Conservation (phyloP, 2,329 filamentous ascomycete species). For the Aspergillus transmontanensis region DNA sequence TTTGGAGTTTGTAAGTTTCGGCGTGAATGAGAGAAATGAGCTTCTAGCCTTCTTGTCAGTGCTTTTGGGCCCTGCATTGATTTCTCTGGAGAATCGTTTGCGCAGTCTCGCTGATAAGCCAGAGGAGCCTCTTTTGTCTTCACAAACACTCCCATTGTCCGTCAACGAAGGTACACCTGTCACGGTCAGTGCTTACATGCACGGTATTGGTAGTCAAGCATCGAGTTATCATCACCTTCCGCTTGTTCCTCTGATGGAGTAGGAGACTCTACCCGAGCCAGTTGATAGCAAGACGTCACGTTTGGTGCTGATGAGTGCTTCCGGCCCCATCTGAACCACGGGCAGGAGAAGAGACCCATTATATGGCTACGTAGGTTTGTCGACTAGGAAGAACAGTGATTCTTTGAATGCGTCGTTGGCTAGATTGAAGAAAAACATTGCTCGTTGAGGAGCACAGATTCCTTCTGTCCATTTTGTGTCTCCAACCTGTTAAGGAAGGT, state of each 20-base stretch:
- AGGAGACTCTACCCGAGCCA: not conserved
- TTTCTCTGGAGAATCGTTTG: conserved; percentile 37
- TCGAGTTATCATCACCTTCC: conserved; percentile 20
- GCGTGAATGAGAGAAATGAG: conserved; percentile 24
- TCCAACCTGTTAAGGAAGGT: not conserved
- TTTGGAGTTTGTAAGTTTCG: conserved; percentile 14
- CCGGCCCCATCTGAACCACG: conserved; percentile 7
- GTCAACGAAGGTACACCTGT: conserved; percentile 12
- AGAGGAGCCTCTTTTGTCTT: conserved; percentile 18
- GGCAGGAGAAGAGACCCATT: conserved; percentile 11
- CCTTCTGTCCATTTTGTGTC: not conserved
- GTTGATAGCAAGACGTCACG: not conserved
- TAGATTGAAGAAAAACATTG: not conserved
- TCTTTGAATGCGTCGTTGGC: not conserved
- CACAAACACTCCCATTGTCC: conserved; percentile 10
- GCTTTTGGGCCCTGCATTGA: conserved; percentile 18
- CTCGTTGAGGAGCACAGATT: not conserved
- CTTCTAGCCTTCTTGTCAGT: conserved; percentile 18
- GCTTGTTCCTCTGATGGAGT: conserved; percentile 2
- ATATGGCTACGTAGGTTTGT: not conserved
- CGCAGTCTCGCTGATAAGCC: conserved; percentile 35
- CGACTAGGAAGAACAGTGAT: not conserved
- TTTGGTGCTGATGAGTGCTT: not conserved
- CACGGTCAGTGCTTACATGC: conserved; percentile 6
- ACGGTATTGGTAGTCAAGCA: not conserved